Percentiles rank a stretch among this genome's conserved stretches.
Conservation (phyloP, 495 filamentous ascomycete species). For the Penicillium atrosanguineum region DNA sequence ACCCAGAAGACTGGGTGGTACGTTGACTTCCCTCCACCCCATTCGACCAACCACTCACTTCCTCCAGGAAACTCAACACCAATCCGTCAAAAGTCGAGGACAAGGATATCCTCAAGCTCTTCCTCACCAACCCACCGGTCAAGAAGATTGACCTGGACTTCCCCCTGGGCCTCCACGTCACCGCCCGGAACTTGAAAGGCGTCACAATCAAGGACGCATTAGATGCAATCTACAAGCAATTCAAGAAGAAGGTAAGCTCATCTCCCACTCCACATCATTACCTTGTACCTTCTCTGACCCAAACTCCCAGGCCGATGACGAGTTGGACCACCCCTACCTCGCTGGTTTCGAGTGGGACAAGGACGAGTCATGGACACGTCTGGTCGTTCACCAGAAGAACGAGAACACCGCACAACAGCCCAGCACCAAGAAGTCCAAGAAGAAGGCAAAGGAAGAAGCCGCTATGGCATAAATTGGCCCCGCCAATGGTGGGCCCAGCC, state of each 20-base stretch:
- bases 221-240: slow-evolving; percentile 90
- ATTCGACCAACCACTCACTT: slow-evolving; percentile 7
- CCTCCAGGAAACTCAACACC: slow-evolving; percentile 81
- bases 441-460: slow-evolving; percentile 38
- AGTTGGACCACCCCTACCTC: slow-evolving; percentile 75
- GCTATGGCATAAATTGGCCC: slow-evolving; percentile 22
- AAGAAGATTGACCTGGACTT: slow-evolving; percentile 93
- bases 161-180: slow-evolving; percentile 81
- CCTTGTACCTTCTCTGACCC: slow-evolving; percentile 6
- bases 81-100: slow-evolving; percentile 74
- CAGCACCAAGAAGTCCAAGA: slow-evolving; percentile 65
- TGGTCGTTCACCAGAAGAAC: slow-evolving; percentile 82
- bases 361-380: slow-evolving; percentile 71
- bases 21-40: slow-evolving; percentile 25
- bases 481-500: background rate
- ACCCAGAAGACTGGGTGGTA: slow-evolving; percentile 91
- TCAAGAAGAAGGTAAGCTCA: slow-evolving; percentile 78
- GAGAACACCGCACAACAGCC: slow-evolving; percentile 51
- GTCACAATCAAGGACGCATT: slow-evolving; percentile 94
- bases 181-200: slow-evolving; percentile 84
- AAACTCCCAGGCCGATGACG: slow-evolving; percentile 72
- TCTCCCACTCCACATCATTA: slow-evolving; percentile 2
- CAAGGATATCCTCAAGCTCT: slow-evolving; percentile 75
- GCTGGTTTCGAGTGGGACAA: slow-evolving; percentile 94
- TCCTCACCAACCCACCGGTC: slow-evolving; percentile 74